Percentiles rank a stretch among this genome's conserved stretches.
These are phyloP conservation scores for Drosera spatulata DNA, from an alignment of 179 eudicot genomes.

Conservation along the genomic window DNA sequence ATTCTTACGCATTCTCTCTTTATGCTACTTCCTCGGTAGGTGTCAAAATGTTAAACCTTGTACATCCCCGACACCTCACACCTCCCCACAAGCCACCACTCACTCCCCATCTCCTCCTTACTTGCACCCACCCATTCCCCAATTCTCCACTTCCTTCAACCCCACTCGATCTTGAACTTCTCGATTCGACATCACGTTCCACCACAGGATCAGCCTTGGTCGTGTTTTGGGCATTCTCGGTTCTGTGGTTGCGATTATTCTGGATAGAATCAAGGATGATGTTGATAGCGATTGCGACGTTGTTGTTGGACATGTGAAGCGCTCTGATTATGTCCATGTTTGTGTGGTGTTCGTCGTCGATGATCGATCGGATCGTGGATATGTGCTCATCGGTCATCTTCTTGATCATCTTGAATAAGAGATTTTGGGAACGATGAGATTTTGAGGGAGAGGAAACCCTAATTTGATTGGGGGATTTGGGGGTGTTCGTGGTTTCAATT, in stretches of 20 bases:
- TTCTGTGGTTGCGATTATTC: slow-evolving; percentile 21
- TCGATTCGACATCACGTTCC: no score
- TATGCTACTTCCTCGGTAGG: no score
- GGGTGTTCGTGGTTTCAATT: no score
- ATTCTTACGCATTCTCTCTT: no score
- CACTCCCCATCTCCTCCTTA: slow-evolving; percentile 25
- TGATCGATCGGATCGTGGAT: slow-evolving; percentile 53
- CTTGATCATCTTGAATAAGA: slow-evolving; percentile 60
- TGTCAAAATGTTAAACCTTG: no score
- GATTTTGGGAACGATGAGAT: no score
- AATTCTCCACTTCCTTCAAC: slow-evolving; percentile 7
- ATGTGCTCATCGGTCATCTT: slow-evolving; percentile 49
- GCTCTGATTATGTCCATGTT: slow-evolving; percentile 91
- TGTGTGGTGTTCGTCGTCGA: slow-evolving; percentile 62
- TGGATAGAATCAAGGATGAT: slow-evolving; percentile 83
- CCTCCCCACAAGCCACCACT: slow-evolving; percentile 80
- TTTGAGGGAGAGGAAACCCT: no score
- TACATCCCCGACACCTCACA: slow-evolving; percentile 62
- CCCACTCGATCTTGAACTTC: no score
- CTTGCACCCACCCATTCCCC: slow-evolving; percentile 8
- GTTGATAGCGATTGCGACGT: slow-evolving; percentile 78
- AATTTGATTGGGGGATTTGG: no score
- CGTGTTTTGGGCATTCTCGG: slow-evolving; percentile 10
- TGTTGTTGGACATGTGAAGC: slow-evolving; percentile 85
- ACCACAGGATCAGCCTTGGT: no score